Evolutionary conservation across 2,329 filamentous ascomycete genomes (phyloP).

Genomic region (Mycosphaerella arachidis): DNA sequence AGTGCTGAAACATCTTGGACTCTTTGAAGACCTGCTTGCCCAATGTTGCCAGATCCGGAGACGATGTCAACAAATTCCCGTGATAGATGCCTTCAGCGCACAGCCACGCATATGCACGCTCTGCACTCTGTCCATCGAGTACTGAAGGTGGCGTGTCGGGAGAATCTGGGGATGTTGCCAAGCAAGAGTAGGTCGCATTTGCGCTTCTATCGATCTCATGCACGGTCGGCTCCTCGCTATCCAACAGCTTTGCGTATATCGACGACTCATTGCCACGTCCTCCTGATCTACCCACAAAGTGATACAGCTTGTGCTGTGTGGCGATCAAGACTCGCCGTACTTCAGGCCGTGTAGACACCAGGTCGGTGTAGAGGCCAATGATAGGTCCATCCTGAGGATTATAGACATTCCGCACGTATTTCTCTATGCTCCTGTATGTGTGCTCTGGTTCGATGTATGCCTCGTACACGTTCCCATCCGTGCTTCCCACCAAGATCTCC

Average conservation of each 20-base stretch:
- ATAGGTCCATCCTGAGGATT: constrained; percentile 78
- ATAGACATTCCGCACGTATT: constrained; percentile 79
- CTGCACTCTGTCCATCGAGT: constrained; percentile 33
- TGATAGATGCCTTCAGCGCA: constrained; percentile 81
- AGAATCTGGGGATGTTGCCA: constrained; percentile 73
- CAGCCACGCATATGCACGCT: constrained; percentile 85
- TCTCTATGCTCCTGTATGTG: constrained; percentile 92
- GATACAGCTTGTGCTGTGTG: constrained; percentile 72
- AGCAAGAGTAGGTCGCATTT: constrained; percentile 56
- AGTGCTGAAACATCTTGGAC: constrained; percentile 69
- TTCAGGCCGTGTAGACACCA: constrained; percentile 63
- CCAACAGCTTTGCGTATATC: constrained; percentile 83
- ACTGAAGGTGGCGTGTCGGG: constrained; percentile 43
- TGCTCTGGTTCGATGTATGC: constrained; percentile 92
- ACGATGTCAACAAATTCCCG: constrained; percentile 62
- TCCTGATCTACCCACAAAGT: constrained; percentile 74
- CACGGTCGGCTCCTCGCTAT: constrained; percentile 72
- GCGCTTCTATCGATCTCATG: constrained; percentile 66
- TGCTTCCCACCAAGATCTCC: constrained; percentile 85
- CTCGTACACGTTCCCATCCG: constrained; percentile 95
- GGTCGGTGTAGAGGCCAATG: constrained; percentile 80
- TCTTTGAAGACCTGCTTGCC: constrained; percentile 72
- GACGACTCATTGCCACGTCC: constrained; percentile 71
- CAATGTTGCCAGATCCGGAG: constrained; percentile 59
- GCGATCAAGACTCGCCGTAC: constrained; percentile 72